phyloP scores from a whole-genome alignment of 2,329 filamentous ascomycete species.

The Aureobasidium zeae region DNA sequence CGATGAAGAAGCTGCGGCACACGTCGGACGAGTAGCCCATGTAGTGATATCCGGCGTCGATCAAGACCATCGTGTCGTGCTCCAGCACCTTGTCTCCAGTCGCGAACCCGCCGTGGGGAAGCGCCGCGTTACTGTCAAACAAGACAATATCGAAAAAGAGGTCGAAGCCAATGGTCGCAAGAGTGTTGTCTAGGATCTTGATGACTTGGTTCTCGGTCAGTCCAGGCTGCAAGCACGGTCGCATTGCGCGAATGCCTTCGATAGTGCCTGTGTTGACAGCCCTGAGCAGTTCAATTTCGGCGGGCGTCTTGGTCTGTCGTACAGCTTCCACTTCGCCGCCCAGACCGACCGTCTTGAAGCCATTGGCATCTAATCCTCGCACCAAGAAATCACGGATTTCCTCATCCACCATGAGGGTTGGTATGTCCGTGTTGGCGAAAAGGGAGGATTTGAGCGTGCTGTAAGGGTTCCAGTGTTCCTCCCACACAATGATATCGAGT shows the following conservation, averaged over 20 bases:
- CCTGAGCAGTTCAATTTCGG: constrained; percentile 48
- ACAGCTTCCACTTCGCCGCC: constrained; percentile 48
- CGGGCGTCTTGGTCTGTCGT: constrained; percentile 48
- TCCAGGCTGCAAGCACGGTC: constrained; percentile 44
- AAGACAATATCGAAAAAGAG: constrained; percentile 57
- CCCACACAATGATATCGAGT: constrained; percentile 50
- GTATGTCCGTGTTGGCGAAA: constrained; percentile 30
- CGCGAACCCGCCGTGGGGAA: constrained; percentile 46
- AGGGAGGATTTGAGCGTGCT: constrained; percentile 40
- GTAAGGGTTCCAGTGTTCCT: constrained; percentile 59
- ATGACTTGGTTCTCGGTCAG: constrained; percentile 52
- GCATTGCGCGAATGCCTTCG: constrained; percentile 50
- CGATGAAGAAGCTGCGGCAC: constrained; percentile 50
- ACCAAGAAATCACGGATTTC: constrained; percentile 56
- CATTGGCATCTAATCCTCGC: constrained; percentile 44
- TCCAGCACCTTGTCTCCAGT: constrained; percentile 43
- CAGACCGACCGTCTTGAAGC: constrained; percentile 49
- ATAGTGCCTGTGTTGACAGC: constrained; percentile 58
- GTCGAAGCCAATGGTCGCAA: constrained; percentile 46
- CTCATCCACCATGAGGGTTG: constrained; percentile 54
- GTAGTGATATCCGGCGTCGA: constrained; percentile 52
- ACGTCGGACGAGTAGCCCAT: constrained; percentile 56
- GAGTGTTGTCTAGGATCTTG: constrained; percentile 45
- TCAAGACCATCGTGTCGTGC: constrained; percentile 49
- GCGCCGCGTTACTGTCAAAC: constrained; percentile 48